phyloP scores from a whole-genome alignment of 1,139 yeast species.

The Pichia sp. region DNA sequence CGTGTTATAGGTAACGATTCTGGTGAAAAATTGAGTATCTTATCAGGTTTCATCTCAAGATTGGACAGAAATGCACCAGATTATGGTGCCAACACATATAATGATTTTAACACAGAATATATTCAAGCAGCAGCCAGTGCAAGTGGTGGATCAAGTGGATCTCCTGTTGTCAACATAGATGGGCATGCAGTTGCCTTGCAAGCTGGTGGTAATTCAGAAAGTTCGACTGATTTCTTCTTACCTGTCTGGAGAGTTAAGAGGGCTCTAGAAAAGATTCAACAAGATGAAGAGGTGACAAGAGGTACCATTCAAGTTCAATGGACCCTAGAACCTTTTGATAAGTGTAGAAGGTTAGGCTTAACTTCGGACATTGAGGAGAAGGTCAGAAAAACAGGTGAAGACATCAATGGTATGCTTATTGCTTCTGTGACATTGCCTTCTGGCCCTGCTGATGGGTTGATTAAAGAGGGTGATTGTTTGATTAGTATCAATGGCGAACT shows the following conservation, averaged over 20 bases:
- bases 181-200: slow-evolving; percentile 89
- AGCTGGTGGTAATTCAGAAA: slow-evolving; percentile 90
- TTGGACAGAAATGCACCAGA: slow-evolving; percentile 93
- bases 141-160: slow-evolving; percentile 93
- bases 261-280: slow-evolving; percentile 72
- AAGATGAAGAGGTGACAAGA: slow-evolving; percentile 55
- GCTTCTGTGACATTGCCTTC: slow-evolving; percentile 81
- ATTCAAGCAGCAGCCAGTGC: slow-evolving; percentile 97
- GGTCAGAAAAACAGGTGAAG: slow-evolving; percentile 59
- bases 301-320: slow-evolving; percentile 92
- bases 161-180: slow-evolving; percentile 86
- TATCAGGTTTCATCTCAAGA: slow-evolving; percentile 86
- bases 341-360: slow-evolving; percentile 82
- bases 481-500: slow-evolving; percentile 65
- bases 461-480: slow-evolving; percentile 84
- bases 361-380: slow-evolving; percentile 67
- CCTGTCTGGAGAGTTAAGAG: slow-evolving; percentile 82
- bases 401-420: slow-evolving; percentile 73
- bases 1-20: slow-evolving; percentile 96
- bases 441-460: slow-evolving; percentile 74
- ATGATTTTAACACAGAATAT: slow-evolving; percentile 92
- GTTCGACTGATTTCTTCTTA: slow-evolving; percentile 88
- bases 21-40: slow-evolving; percentile 85
- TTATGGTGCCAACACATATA: slow-evolving; percentile 84
- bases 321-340: slow-evolving; percentile 83